Conservation (phyloP, 306 rosid genomes). For the Trifolium repens region DNA sequence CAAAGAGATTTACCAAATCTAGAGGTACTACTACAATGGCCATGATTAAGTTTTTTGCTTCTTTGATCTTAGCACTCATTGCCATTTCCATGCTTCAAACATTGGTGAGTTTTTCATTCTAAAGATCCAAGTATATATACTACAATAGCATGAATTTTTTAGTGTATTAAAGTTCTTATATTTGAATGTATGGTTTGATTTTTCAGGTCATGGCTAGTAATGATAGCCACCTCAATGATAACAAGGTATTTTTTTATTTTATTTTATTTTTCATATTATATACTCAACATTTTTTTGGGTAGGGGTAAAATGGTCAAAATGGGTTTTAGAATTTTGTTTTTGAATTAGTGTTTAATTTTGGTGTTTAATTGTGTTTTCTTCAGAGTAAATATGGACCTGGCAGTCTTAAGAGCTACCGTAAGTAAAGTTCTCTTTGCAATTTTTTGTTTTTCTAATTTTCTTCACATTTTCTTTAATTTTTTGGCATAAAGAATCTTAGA, state of each 20-base stretch:
- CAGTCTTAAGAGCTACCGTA: conserved; percentile 45
- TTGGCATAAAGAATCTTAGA: background rate
- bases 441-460: background rate
- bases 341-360: conserved; percentile 19
- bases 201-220: conserved; percentile 47
- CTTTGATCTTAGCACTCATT: conserved; percentile 45
- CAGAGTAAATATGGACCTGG: conserved; percentile 48
- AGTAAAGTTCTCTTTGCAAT: conserved; percentile 22
- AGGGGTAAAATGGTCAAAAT: background rate
- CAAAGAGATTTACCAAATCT: conserved; percentile 17
- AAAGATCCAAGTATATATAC: background rate
- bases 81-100: conserved; percentile 52
- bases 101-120: conserved; percentile 34
- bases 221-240: conserved; percentile 25
- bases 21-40: conserved; percentile 36
- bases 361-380: conserved; percentile 18
- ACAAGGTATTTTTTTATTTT: conserved; percentile 40
- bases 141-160: background rate
- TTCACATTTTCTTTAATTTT: background rate
- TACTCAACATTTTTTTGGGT: background rate
- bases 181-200: conserved; percentile 28
- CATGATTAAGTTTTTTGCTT: conserved; percentile 42
- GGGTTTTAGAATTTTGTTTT: conserved; percentile 12
- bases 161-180: background rate
- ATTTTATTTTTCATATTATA: no score